Evolutionary conservation across 1,139 yeast genomes (phyloP).

Genomic region (Pichia inconspicua): DNA sequence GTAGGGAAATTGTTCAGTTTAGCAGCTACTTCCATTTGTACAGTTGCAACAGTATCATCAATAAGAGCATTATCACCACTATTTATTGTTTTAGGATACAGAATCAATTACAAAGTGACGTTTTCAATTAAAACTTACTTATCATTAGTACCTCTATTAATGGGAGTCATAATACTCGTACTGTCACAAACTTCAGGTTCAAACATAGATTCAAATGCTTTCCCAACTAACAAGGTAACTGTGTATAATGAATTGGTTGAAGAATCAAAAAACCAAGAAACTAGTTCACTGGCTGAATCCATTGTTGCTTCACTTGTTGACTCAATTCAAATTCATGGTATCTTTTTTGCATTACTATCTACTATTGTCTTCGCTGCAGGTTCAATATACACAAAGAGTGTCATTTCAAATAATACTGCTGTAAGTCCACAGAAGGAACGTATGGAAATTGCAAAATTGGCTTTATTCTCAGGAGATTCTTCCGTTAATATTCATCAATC

Average conservation of each 20-base stretch:
- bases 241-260: neutral
- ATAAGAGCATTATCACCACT: conserved; percentile 83
- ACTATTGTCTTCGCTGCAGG: conserved; percentile 83
- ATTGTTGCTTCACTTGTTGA: neutral
- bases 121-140: conserved; percentile 62
- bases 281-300: neutral
- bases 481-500: neutral
- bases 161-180: conserved; percentile 71
- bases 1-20: conserved; percentile 81
- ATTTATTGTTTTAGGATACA: conserved; percentile 70
- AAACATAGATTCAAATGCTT: conserved; percentile 6
- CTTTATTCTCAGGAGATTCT: conserved; percentile 7
- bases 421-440: conserved; percentile 3
- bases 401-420: conserved; percentile 29
- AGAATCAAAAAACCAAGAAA: neutral
- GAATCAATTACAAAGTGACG: conserved; percentile 46
- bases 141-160: conserved; percentile 65
- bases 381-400: conserved; percentile 80
- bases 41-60: conserved; percentile 86
- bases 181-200: conserved; percentile 32
- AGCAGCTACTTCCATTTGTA: conserved; percentile 76
- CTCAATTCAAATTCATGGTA: conserved; percentile 20
- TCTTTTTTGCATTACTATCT: conserved; percentile 57
- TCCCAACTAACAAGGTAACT: neutral
- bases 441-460: conserved; percentile 9